A percentile compares a stretch with the other conserved stretches of the same genome.
Conservation (phyloP, 2,329 filamentous ascomycete genomes). For the Raffaelea arxii region DNA sequence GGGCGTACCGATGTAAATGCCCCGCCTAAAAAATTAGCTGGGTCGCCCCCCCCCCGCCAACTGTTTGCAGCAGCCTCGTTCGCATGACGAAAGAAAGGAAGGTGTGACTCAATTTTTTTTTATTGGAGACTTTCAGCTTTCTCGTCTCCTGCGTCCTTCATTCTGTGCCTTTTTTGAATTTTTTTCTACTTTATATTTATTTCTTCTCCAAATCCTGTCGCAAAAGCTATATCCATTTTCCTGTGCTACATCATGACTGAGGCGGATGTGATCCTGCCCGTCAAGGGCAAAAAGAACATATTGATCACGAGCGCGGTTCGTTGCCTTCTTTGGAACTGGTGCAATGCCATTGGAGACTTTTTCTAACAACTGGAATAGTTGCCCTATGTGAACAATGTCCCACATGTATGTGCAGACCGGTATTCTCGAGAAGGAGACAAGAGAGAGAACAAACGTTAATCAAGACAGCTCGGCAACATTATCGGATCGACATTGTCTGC, state of each 20-base stretch:
- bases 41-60: no score
- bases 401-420: constrained; percentile 39
- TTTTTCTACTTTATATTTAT: no score
- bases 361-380: constrained; percentile 7
- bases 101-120: no score
- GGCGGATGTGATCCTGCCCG: constrained; percentile 43
- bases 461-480: constrained; percentile 59
- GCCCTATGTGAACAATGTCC: constrained; percentile 49
- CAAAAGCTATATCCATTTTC: no score
- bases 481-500: constrained; percentile 80
- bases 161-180: no score
- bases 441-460: not conserved
- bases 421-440: not conserved
- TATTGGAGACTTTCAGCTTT: no score
- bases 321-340: not conserved
- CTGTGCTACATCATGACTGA: constrained; percentile 19
- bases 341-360: not conserved
- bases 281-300: constrained; percentile 71
- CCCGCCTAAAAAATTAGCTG: no score
- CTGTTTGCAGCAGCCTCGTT: no score
- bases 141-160: no score
- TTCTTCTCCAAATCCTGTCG: no score
- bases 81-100: no score
- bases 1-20: no score
- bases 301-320: constrained; percentile 85